phyloP scores from a whole-genome alignment of 345 rosid genomes.

The Linum lewisii region DNA sequence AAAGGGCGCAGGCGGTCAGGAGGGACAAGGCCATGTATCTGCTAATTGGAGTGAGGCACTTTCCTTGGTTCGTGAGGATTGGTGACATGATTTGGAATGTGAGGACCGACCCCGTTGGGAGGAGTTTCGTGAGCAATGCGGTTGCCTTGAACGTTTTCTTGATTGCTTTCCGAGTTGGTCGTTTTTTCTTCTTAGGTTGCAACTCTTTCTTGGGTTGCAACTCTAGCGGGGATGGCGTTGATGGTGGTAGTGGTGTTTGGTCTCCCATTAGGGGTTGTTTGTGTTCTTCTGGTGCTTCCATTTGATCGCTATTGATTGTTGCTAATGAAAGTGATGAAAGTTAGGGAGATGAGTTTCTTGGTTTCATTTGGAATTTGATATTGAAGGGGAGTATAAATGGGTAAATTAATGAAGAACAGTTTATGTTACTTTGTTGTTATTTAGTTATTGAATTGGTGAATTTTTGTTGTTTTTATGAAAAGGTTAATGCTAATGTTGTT shows the following conservation, averaged over 20 bases:
- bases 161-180: conserved; percentile 31
- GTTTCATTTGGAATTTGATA: too few species aligned
- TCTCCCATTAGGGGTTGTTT: conserved; percentile 11
- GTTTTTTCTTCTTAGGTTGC: conserved; percentile 22
- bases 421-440: too few species aligned
- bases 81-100: conserved; percentile 65
- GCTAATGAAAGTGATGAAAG: too few species aligned
- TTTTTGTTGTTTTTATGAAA: too few species aligned
- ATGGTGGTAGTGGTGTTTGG: background rate
- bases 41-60: conserved; percentile 36
- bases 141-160: conserved; percentile 68
- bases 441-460: too few species aligned
- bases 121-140: conserved; percentile 44
- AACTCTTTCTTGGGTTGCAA: too few species aligned
- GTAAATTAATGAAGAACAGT: too few species aligned
- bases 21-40: conserved; percentile 32
- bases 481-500: too few species aligned
- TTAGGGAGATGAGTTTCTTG: too few species aligned
- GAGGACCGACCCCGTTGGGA: conserved; percentile 65
- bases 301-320: too few species aligned
- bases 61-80: conserved; percentile 49
- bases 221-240: conserved; percentile 14
- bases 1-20: conserved; percentile 27
- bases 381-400: too few species aligned
- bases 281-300: background rate